Base-by-base conservation (phyloP, 345 rosid species). In the Lumnitzera littorea region DNA sequence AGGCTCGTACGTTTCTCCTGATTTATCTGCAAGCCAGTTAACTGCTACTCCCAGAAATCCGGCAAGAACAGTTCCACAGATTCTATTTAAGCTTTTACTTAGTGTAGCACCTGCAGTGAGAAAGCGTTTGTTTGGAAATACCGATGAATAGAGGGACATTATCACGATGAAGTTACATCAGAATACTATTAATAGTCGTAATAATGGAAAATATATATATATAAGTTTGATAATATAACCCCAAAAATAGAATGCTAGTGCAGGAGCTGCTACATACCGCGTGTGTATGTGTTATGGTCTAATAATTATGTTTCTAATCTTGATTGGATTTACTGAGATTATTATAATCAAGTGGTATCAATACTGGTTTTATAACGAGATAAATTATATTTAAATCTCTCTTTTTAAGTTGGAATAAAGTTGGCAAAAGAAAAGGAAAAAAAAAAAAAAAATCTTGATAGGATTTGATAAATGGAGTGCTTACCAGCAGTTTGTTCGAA, bases 401-500 rank as follows among this genome's bases (percentile, higher is more conserved):
- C 20, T 20, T 1, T 20, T 20, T 20, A 20, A 20, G 20, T 20
- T 20, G 20, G 20, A 20, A 20, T 20, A 20, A 20, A 20, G 20
- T 20, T 20, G 1, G 20, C 0, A 20, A 20, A 20, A n/a, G n/a
- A n/a, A n/a, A n/a, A n/a, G n/a, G n/a, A n/a, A 3, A 20, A 20
- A 20, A 20, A 20, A 20, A 20, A 20, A 20, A 1, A 20, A 20
- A 20, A 20, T 20, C 14, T 51, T 2, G 24, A 13, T 16, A 51
- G 31, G 20, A 13, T 52, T 52, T n/a, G 41, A 6, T 29, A 3
- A 29, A 3, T 29, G 43, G 10, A 36, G 10, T 36, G 1, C 70
- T 56, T 70, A 72, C 84, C 84, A 2, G 72, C 83, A 8, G 83
- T 73, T 58, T 71, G 72, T 46, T 80, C 74, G 6, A 72, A 67